Base-by-base conservation (phyloP, 345 rosid genomes). In the Nasturtium officinale region DNA sequence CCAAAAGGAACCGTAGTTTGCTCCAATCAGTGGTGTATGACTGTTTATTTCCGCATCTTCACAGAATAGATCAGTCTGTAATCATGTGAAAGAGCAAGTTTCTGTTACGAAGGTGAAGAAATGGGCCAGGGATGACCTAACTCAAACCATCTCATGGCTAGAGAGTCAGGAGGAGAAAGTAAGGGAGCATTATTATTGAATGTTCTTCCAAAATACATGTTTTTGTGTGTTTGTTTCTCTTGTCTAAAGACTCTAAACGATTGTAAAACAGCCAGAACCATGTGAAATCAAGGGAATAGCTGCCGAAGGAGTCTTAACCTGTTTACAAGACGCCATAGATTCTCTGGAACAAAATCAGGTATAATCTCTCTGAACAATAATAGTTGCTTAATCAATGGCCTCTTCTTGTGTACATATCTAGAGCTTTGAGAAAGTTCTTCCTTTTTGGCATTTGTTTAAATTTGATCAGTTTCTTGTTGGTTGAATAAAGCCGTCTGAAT, bases 141-240 rank as follows among this genome's bases (percentile, higher is more conserved):
- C 65, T 61, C 84, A 62, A 79, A 91, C 97, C 55, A 79, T 86
- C 70, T 78, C 87, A 62, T 95, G 97, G 97, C 80, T 95, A 26
- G 89, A 86, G 71, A 83, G 87, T 79, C 96, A 81, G 74, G 90
- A 90, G 69, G 99, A 91, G 83, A 88, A 90, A 83, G 99, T 87
- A 74, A 74, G 77, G 55, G 61, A 38, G 12, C 54, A 50, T 47
- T 72, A 4, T 20, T 46, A 43, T n/a, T n/a, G 18, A 5, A 37
- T 47, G 33, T 38, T 47, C 46, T 52, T 21, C 6, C 21, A 29
- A 56, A 37, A 16, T 53, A 29, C 50, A 68, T 75, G 33, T 9
- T 25, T 32, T n/a, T 43, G 35, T 7, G 61, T 5, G 25, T 32
- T 32, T 45, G 65, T 53, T 55, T 64, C 17, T 50, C 61, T 5